These are phyloP conservation scores for Wallacemonas sp. DNA, from an alignment of 208 protist genomes.

Conservation along the genomic window DNA sequence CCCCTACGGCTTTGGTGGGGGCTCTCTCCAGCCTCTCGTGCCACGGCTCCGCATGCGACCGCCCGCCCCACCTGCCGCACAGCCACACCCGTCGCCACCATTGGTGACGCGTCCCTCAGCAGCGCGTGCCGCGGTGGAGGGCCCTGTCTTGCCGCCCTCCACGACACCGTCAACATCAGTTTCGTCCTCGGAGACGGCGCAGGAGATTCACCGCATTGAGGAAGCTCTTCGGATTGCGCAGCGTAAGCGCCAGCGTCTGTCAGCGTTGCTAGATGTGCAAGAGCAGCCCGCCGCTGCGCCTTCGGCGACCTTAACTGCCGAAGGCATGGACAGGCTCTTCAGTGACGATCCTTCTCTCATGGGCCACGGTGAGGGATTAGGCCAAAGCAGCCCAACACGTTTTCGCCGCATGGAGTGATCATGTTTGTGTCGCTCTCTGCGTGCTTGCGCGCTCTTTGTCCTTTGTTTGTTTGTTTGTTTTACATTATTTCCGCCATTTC, in stretches of 20 bases:
- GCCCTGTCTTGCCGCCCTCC: background rate
- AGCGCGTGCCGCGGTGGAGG: too few species aligned
- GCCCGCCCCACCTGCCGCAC: background rate
- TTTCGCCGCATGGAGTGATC: background rate
- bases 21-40: constrained; percentile 33
- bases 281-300: background rate
- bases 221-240: background rate
- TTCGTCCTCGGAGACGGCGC: background rate
- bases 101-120: too few species aligned
- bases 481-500: too few species aligned
- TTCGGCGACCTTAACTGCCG: background rate
- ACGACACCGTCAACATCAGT: background rate
- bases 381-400: background rate
- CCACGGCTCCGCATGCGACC: constrained; percentile 18
- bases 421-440: too few species aligned
- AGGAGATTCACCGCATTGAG: background rate
- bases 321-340: background rate
- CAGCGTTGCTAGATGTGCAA: background rate
- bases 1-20: background rate
- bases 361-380: background rate
- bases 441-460: too few species aligned
- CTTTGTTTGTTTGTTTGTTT: too few species aligned
- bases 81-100: too few species aligned
- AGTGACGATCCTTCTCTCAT: background rate
- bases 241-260: constrained; percentile 1